These are phyloP conservation scores for Geosmithia flava DNA, from an alignment of 2,329 filamentous ascomycete species.

Conservation along the genomic window DNA sequence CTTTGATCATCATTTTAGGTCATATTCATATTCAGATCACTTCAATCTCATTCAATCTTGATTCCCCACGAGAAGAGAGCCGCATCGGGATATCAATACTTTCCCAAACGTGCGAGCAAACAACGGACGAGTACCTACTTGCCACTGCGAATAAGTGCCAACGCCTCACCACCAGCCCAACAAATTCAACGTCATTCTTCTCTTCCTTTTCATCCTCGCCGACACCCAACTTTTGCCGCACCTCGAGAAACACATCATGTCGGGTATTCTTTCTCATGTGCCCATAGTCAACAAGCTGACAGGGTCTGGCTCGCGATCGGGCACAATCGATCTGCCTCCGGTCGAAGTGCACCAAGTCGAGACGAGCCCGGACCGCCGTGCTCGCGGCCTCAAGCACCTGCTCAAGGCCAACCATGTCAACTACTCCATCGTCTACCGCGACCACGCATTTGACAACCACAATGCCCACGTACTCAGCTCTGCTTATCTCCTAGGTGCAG, in stretches of 20 bases:
- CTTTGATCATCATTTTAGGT: not conserved
- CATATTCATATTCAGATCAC: not conserved
- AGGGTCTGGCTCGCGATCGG: constrained; percentile 10
- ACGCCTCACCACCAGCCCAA: not conserved
- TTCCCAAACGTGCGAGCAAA: not conserved
- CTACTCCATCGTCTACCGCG: constrained; percentile 69
- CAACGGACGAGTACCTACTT: not conserved
- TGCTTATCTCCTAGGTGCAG: constrained; percentile 74
- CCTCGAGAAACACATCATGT: constrained; percentile 10
- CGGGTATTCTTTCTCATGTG: constrained; percentile 19
- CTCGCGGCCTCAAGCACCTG: constrained; percentile 78
- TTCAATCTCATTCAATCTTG: not conserved
- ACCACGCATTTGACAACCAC: constrained; percentile 70
- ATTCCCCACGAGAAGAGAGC: not conserved
- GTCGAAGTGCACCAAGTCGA: constrained; percentile 72
- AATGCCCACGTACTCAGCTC: constrained; percentile 71
- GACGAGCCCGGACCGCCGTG: constrained; percentile 63
- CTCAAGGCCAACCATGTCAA: constrained; percentile 87
- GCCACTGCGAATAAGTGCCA: not conserved
- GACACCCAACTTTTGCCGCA: not conserved
- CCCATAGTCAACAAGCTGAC: constrained; percentile 14
- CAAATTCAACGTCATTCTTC: not conserved
- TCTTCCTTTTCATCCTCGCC: not conserved
- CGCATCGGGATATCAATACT: not conserved
- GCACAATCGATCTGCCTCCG: constrained; percentile 45